Conservation (phyloP, 73 alveolate species). For the Diophrys appendiculata region DNA sequence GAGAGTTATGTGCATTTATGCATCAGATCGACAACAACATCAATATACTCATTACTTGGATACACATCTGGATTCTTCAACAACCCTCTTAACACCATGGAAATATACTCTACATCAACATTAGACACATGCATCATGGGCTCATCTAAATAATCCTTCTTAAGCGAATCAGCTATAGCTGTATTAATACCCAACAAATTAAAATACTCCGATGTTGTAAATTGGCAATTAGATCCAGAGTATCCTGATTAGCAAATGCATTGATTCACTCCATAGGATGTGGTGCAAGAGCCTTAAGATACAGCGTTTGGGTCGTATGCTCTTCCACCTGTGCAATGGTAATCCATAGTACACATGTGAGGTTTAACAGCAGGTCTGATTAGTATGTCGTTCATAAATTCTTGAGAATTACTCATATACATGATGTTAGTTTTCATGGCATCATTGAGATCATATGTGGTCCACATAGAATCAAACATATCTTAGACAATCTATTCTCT, state of each 20-base stretch:
- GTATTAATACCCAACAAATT: too few species aligned
- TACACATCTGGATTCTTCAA: background rate
- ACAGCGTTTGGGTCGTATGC: background rate
- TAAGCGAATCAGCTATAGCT: background rate
- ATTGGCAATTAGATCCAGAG: background rate
- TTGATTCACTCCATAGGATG: background rate
- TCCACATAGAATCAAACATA: background rate
- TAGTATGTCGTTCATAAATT: background rate
- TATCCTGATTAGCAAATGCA: background rate
- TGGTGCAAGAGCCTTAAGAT: background rate
- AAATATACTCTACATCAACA: background rate
- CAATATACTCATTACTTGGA: background rate
- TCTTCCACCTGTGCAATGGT: background rate
- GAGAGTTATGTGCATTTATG: background rate
- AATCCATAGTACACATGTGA: background rate
- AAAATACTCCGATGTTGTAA: background rate
- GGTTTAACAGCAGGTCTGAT: background rate
- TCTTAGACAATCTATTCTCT: background rate
- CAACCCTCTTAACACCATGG: background rate
- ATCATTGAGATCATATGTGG: background rate
- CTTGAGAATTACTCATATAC: background rate
- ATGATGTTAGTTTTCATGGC: background rate
- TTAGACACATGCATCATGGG: background rate
- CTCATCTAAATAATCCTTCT: background rate
- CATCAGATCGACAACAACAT: background rate